Base-by-base conservation (phyloP, 116 monocot genomes). In the Posidonia oceanica region DNA sequence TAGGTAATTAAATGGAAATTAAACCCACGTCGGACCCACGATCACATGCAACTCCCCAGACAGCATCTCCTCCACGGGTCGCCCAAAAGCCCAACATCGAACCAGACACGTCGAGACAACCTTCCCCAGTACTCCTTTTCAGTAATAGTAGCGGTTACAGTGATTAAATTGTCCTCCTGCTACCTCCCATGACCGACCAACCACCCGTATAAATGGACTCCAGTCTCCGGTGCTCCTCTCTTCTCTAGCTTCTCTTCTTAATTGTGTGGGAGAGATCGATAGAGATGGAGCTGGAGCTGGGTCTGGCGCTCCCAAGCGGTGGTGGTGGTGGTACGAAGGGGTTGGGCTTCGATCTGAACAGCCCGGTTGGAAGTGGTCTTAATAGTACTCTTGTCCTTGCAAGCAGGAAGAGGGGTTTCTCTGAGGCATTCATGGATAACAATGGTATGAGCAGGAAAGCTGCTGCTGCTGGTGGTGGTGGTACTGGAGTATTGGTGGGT, bases 201-300 rank as follows among this genome's bases (percentile, higher is more conserved):
- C 29, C 29, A 29, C 29, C 29, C 29, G 29, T 29, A 29, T 29
- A 29, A 29, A 29, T 29, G 29, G 29, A 29, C 29, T 29, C 29
- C 29, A 29, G 29, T 1, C 29, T 29, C 29, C 29, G 1, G n/a
- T 57, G 57, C 18, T 6, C 16, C 29, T 1, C 29, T 29, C 29
- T 1, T 29, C 29, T 29, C 29, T n/a, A n/a, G n/a, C n/a, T n/a
- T n/a, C 29, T 29, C 29, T 29, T 1, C 29, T 29, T 1, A 29
- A 0, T 29, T 29, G 29, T 29, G 29, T 29, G 29, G 29, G 29
- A 29, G 29, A 29, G n/a, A 86, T 86, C 82, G 82, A 86, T 0
- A 29, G 29, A 29, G n/a, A 86, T 86, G 86, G 82, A 86, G 77
- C 65, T 86, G 51, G 82, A 86, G 74, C 71, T 86, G 17, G 86